Conservation (phyloP, 2,329 filamentous ascomycete genomes). For the Chrysoporthe austroafricana region DNA sequence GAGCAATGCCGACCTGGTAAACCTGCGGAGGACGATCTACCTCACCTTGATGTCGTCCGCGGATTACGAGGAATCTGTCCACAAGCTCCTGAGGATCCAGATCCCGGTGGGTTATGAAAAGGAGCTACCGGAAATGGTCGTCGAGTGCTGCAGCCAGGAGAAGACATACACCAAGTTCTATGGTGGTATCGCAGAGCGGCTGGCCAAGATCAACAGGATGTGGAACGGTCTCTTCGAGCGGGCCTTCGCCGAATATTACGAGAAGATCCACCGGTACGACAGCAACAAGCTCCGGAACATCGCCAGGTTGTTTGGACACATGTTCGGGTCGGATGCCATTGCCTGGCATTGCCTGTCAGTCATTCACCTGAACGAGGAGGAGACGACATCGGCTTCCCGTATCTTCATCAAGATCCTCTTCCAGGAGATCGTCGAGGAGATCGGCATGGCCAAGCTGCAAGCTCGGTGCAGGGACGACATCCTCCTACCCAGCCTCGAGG, state of each 20-base stretch:
- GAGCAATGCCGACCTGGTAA: slow-evolving; percentile 93
- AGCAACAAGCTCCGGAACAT: slow-evolving; percentile 95
- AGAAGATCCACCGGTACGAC: slow-evolving; percentile 95
- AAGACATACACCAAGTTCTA: slow-evolving; percentile 98
- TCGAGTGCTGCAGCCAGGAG: slow-evolving; percentile 96
- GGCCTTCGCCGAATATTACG: slow-evolving; percentile 90
- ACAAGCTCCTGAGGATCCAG: slow-evolving; percentile 95
- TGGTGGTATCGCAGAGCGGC: slow-evolving; percentile 89
- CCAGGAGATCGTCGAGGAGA: slow-evolving; percentile 84
- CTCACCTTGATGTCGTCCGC: slow-evolving; percentile 96
- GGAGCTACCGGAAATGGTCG: slow-evolving; percentile 93
- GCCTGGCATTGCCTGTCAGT: slow-evolving; percentile 88
- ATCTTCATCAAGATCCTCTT: slow-evolving; percentile 99
- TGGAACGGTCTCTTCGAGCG: slow-evolving; percentile 94
- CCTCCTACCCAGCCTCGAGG: slow-evolving; percentile 76
- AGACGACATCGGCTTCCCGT: slow-evolving; percentile 93
- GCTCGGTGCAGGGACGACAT: slow-evolving; percentile 77
- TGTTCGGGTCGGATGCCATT: slow-evolving; percentile 85
- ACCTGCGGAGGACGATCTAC: slow-evolving; percentile 91
- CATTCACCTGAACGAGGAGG: slow-evolving; percentile 92
- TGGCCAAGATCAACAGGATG: slow-evolving; percentile 92
- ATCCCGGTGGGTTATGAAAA: slow-evolving; percentile 84
- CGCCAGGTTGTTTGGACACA: slow-evolving; percentile 90
- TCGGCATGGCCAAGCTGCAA: slow-evolving; percentile 81
- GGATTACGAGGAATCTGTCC: slow-evolving; percentile 93